Evolutionary conservation across 1,284 basidiomycete species (phyloP), one percentile per base, ranked within the genome.

Genomic region (Sparassis latifolia): DNA sequence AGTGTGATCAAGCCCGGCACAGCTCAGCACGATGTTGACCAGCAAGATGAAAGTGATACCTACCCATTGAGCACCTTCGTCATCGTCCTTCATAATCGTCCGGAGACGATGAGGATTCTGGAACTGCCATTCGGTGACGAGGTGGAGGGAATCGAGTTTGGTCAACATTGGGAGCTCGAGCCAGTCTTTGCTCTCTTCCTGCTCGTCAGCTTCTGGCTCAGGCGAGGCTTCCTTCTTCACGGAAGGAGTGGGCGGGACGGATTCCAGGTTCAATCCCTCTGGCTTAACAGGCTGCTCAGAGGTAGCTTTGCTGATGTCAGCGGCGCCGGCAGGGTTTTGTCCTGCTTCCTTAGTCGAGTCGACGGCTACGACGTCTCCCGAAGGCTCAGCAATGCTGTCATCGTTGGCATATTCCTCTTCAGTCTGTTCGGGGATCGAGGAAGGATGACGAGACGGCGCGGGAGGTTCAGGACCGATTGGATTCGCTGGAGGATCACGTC

Each of bases 51-150:
- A 47, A 45, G 33, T 3, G 33, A 30, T 10, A 76, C 82, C 57
- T 55, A 88, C 88, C 88, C 88, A 91, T 41, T 75, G 69, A 30
- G 85, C 87, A 52, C 71, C 69, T 42, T 89, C 87, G 55, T 89
- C 86, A 53, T 90, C 88, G 50, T 73, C 78, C 62, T 82, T 86
- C 87, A 91, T 90, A 45, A 85, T 66, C 33, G 71, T 73, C 48
- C 88, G 73, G 29, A 91, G 53, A 48, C 84, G 75, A 51, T 73
- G 70, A 5, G 84, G 77, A 58, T 86, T 86, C 49, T 89, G 84
- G 57, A 90, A 90, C 58, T 89, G 86, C 88, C 88, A 91, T 65
- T 91, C 88, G 29, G 74, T 76, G 46, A 91, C 68, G 10, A 78
- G 69, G 57, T 89, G 78, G 54, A 96, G 69, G 6, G 85, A 80